Percentiles rank a stretch among this genome's conserved stretches.
These are phyloP conservation scores for Dactylellina leptospora DNA, from an alignment of 2,329 filamentous ascomycete genomes.

Conservation along the genomic window DNA sequence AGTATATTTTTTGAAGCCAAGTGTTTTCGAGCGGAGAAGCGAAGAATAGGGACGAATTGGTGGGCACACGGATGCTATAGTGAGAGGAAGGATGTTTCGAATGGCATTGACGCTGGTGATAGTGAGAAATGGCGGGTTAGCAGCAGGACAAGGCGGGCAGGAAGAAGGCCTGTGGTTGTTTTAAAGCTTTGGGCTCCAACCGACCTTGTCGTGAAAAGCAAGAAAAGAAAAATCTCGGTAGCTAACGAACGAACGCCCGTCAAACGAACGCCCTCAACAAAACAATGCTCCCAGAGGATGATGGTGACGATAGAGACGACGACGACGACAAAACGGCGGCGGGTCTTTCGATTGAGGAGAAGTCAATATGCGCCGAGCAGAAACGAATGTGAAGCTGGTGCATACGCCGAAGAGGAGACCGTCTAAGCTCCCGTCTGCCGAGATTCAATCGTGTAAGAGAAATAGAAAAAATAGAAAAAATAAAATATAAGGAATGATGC, in stretches of 20 bases:
- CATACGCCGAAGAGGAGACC: slow-evolving; percentile 9
- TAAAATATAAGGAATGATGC: slow-evolving; percentile 3
- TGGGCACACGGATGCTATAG: slow-evolving; percentile 27
- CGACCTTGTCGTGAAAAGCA: slow-evolving; percentile 49
- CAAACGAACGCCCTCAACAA: neutral
- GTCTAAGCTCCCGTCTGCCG: slow-evolving; percentile 43
- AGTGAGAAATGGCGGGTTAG: slow-evolving; percentile 19
- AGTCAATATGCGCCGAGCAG: neutral
- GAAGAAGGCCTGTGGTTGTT: slow-evolving; percentile 37
- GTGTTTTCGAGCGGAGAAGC: slow-evolving; percentile 44
- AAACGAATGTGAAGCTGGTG: slow-evolving; percentile 20
- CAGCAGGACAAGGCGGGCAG: slow-evolving; percentile 2
- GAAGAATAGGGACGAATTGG: slow-evolving; percentile 35
- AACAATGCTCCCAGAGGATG: too few relatives aligned
- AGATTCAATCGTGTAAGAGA: slow-evolving; percentile 21
- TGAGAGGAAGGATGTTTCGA: slow-evolving; percentile 29
- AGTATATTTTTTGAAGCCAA: slow-evolving; percentile 2
- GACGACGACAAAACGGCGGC: too few relatives aligned
- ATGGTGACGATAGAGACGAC: too few relatives aligned
- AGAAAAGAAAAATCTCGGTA: slow-evolving; percentile 54
- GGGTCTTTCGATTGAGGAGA: too few relatives aligned
- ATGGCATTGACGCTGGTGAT: slow-evolving; percentile 40
- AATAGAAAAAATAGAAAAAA: too few relatives aligned
- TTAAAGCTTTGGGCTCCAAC: slow-evolving; percentile 53
- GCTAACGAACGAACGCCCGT: slow-evolving; percentile 12